A percentile compares a stretch with the other conserved stretches of the same genome.
Evolutionary conservation across 1,139 yeast species (phyloP).

Genomic region (Sugiyamaella japonica): DNA sequence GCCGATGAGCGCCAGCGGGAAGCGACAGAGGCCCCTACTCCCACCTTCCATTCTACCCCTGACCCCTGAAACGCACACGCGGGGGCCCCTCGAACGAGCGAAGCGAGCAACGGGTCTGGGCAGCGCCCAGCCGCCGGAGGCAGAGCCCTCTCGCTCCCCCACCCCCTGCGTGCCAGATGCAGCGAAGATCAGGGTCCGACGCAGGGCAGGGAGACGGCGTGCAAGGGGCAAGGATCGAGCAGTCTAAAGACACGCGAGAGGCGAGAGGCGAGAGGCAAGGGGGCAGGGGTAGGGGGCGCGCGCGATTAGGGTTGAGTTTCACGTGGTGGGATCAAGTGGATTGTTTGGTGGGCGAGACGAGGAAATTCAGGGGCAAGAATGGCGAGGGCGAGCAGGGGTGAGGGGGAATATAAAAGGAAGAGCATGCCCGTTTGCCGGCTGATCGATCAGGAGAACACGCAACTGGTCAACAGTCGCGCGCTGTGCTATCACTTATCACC

Average conservation of each 20-base stretch:
- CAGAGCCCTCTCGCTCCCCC: neutral
- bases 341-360: neutral
- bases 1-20: too few relatives aligned
- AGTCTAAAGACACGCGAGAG: neutral
- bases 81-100: too few relatives aligned
- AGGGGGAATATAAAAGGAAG: neutral
- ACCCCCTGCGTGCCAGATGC: too few relatives aligned
- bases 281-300: too few relatives aligned
- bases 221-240: neutral
- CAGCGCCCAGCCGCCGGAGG: neutral
- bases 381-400: neutral
- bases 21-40: too few relatives aligned
- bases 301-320: neutral
- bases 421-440: too few relatives aligned
- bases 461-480: too few relatives aligned
- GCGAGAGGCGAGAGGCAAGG: neutral
- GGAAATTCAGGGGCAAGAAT: neutral
- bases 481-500: too few relatives aligned
- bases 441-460: too few relatives aligned
- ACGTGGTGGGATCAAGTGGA: neutral
- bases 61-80: too few relatives aligned
- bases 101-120: too few relatives aligned
- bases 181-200: neutral
- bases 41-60: too few relatives aligned
- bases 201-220: neutral